These are phyloP conservation scores for Boletus rex-veris DNA, from an alignment of 768 basidiomycete species.

Conservation along the genomic window DNA sequence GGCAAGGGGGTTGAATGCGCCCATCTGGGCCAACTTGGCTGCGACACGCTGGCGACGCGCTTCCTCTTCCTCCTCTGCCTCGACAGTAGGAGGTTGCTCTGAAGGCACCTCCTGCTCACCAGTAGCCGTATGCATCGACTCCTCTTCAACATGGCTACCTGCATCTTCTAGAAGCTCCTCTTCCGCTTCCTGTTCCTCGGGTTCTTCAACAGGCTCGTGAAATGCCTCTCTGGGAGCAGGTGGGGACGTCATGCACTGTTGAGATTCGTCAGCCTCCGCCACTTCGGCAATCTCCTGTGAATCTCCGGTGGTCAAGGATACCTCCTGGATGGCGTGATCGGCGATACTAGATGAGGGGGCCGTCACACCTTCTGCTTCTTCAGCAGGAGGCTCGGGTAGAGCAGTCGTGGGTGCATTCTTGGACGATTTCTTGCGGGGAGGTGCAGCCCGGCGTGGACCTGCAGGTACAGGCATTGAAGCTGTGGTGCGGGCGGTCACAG, in stretches of 20 bases:
- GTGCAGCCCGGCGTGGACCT: constrained; percentile 69
- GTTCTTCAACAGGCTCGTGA: constrained; percentile 9
- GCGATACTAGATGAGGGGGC: constrained; percentile 1
- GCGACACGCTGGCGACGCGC: constrained; percentile 55
- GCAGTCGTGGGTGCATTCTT: constrained; percentile 45
- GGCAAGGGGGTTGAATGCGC: constrained; percentile 55
- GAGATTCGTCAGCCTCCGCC: not conserved
- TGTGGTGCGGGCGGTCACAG: constrained; percentile 39
- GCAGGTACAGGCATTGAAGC: constrained; percentile 71
- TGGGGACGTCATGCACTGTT: not conserved
- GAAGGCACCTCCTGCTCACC: constrained; percentile 1
- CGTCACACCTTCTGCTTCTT: constrained; percentile 8
- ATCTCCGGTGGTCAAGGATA: not conserved
- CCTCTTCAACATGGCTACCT: not conserved
- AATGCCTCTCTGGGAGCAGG: not conserved
- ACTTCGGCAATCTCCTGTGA: constrained; percentile 14
- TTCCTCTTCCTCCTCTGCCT: constrained; percentile 42
- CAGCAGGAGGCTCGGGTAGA: constrained; percentile 27
- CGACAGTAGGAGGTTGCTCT: not conserved
- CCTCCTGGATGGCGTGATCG: constrained; percentile 6
- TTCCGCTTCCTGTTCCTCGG: constrained; percentile 13
- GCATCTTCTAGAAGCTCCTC: constrained; percentile 8
- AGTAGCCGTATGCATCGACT: not conserved
- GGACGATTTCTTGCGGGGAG: constrained; percentile 63
- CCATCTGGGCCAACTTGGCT: constrained; percentile 58